Percentiles rank a stretch among this genome's conserved stretches.
Conservation (phyloP, 2,329 filamentous ascomycete species). For the Chrysoporthe austroafricana region DNA sequence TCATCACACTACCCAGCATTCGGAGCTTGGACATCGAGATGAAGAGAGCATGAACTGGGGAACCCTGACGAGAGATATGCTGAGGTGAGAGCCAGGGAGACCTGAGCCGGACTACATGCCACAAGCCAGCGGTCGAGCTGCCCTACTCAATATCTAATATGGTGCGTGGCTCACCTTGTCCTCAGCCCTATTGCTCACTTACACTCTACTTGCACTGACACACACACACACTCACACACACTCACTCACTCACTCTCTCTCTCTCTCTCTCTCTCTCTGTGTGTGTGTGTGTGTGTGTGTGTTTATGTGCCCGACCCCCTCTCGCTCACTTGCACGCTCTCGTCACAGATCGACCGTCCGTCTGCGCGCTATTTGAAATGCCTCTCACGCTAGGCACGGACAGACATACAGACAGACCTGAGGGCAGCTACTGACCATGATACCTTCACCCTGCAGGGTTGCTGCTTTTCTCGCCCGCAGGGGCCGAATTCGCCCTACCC, state of each 20-base stretch:
- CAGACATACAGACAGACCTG: neutral
- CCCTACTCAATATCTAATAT: neutral
- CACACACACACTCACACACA: neutral
- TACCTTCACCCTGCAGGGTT: conserved; percentile 49
- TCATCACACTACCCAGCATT: no score
- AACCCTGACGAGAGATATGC: neutral
- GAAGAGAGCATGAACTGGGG: neutral
- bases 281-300: neutral
- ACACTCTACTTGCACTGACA: neutral
- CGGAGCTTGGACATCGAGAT: neutral
- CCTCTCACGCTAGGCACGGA: no score
- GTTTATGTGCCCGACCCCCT: neutral
- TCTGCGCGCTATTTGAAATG: neutral
- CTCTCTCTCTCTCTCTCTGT: no score
- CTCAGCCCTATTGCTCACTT: neutral
- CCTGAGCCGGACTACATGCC: neutral
- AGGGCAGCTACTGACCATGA: neutral
- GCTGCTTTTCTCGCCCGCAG: conserved; percentile 59
- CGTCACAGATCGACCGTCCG: no score
- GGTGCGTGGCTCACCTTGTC: neutral
- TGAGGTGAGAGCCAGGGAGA: neutral
- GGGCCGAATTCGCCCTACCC: conserved; percentile 60
- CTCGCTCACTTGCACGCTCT: no score
- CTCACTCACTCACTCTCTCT: no score
- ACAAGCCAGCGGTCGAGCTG: neutral